Evolutionary conservation across 1,284 basidiomycete species (phyloP).

Genomic region (Xerocomus nothofagi): DNA sequence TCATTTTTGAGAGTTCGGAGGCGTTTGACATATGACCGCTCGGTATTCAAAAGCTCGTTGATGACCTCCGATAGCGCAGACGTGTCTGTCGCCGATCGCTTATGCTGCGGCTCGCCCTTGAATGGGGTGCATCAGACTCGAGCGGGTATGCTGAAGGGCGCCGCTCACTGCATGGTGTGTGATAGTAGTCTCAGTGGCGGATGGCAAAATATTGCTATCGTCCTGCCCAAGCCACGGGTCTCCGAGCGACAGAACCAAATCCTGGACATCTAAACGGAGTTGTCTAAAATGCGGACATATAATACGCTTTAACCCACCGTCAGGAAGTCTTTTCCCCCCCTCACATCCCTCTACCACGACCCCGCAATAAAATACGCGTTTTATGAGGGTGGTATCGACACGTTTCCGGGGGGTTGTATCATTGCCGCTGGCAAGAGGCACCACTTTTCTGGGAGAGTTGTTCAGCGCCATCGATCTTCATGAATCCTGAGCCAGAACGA

Average conservation of each 20-base stretch:
- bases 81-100: constrained; percentile 59
- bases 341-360: constrained; percentile 80
- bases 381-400: constrained; percentile 49
- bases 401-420: constrained; percentile 46
- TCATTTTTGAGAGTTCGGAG: constrained; percentile 72
- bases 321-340: constrained; percentile 61
- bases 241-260: constrained; percentile 74
- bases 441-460: constrained; percentile 67
- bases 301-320: constrained; percentile 48
- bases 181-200: constrained; percentile 39
- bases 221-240: constrained; percentile 51
- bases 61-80: constrained; percentile 67
- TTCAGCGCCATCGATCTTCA: constrained; percentile 42
- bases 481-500: constrained; percentile 12
- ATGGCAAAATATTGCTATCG: constrained; percentile 44
- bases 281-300: background rate
- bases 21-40: constrained; percentile 75
- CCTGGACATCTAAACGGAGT: constrained; percentile 63
- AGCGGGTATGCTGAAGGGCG: background rate
- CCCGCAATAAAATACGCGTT: constrained; percentile 77
- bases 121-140: constrained; percentile 15
- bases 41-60: constrained; percentile 76
- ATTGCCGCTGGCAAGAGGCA: constrained; percentile 67
- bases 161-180: constrained; percentile 46
- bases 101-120: constrained; percentile 47